A percentile compares a stretch with the other conserved stretches of the same genome.
Evolutionary conservation across 805 yeast species (phyloP).

Genomic region (Spathaspora sp.): DNA sequence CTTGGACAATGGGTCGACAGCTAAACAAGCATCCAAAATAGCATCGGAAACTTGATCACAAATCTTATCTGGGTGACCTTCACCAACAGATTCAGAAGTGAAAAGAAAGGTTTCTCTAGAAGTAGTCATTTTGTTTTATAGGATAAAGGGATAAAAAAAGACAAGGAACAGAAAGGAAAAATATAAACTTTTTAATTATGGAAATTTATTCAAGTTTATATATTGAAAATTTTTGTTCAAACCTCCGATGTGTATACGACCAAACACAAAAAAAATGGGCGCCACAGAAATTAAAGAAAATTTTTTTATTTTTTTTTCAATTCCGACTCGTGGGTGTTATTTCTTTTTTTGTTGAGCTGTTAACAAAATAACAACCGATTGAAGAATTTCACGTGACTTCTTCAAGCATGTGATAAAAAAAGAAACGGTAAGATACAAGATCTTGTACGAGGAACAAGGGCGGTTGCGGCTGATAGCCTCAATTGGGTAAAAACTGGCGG

Average conservation of each 20-base stretch:
- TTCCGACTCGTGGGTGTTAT: background rate
- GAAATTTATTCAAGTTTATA: background rate
- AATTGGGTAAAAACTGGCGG: background rate
- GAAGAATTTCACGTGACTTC: constrained; percentile 4
- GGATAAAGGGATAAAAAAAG: constrained; percentile 2
- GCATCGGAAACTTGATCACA: constrained; percentile 99
- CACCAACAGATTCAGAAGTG: constrained; percentile 90
- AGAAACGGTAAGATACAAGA: background rate
- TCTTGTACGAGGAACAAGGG: background rate
- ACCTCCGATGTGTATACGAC: background rate
- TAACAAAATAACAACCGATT: background rate
- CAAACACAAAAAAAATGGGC: background rate
- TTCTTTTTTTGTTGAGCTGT: background rate
- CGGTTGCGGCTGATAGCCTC: background rate
- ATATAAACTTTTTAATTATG: background rate
- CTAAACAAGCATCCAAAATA: constrained; percentile 93
- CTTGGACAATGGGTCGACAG: constrained; percentile 94
- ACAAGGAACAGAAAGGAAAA: background rate
- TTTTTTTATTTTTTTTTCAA: background rate
- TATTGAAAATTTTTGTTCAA: constrained; percentile 1
- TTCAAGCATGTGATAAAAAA: constrained; percentile 3
- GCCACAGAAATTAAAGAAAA: background rate
- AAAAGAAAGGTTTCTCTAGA: constrained; percentile 49
- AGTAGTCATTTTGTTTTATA: constrained; percentile 7
- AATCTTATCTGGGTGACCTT: constrained; percentile 92